These are phyloP conservation scores for Antitrichia curtipendula DNA, from an alignment of 225 moss, liverwort and hornwort species.

Conservation along the genomic window DNA sequence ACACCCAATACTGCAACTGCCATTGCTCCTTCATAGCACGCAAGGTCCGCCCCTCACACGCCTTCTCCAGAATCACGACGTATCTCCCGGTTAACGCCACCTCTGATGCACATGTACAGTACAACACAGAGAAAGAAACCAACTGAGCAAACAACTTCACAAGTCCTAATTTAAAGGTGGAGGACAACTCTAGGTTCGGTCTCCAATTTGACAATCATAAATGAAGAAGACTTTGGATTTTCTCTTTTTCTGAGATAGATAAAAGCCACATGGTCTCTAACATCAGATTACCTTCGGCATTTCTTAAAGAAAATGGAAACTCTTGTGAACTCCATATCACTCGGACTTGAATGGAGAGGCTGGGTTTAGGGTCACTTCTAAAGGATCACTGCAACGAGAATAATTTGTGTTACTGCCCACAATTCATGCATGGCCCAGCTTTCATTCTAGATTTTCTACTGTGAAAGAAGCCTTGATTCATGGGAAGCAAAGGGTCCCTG, in stretches of 20 bases:
- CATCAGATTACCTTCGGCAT: not conserved
- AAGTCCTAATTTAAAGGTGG: not conserved
- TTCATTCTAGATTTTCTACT: not conserved
- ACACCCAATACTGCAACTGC: constrained; percentile 21
- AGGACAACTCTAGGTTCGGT: not conserved
- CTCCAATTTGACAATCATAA: not conserved
- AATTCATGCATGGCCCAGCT: not conserved
- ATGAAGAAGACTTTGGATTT: not conserved
- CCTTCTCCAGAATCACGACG: constrained; percentile 19
- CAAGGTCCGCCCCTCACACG: constrained; percentile 7
- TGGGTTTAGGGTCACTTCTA: not conserved
- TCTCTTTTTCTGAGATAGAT: not conserved
- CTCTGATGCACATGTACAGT: not conserved
- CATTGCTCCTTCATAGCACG: constrained; percentile 30
- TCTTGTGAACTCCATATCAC: not conserved
- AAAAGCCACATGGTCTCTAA: not conserved
- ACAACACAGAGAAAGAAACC: not conserved
- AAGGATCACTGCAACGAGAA: not conserved
- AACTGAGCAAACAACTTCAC: not conserved
- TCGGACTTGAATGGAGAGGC: not conserved
- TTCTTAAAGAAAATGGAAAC: not conserved
- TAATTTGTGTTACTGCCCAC: not conserved
- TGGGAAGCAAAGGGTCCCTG: not conserved
- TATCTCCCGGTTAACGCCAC: constrained; percentile 17
- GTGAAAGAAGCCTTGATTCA: not conserved